phyloP scores from a whole-genome alignment of 768 basidiomycete species.

The Lentinus brumalis region DNA sequence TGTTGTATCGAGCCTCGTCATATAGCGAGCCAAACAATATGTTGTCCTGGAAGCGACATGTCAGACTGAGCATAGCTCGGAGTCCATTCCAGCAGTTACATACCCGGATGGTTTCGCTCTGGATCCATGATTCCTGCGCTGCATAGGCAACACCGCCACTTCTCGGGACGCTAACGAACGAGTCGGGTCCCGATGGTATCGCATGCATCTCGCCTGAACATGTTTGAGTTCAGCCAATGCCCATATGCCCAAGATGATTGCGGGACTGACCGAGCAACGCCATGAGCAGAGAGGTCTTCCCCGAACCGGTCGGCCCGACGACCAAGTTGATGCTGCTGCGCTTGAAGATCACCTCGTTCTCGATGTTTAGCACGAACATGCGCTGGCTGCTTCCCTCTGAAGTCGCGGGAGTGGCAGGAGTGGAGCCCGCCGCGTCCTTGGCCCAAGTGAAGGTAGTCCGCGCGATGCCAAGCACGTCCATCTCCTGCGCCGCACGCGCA shows the following conservation, averaged over 20 bases:
- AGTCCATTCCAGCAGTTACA: constrained; percentile 55
- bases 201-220: constrained; percentile 71
- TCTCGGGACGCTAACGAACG: constrained; percentile 66
- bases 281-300: constrained; percentile 58
- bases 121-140: constrained; percentile 82
- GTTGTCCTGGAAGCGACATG: constrained; percentile 37
- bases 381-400: constrained; percentile 25
- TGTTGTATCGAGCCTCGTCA: constrained; percentile 45
- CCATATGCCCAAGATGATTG: not conserved
- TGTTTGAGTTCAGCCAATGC: constrained; percentile 34
- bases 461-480: constrained; percentile 50
- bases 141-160: constrained; percentile 65
- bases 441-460: constrained; percentile 62
- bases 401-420: constrained; percentile 39
- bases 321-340: constrained; percentile 54
- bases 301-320: constrained; percentile 57
- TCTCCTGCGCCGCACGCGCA: not conserved
- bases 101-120: constrained; percentile 73
- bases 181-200: constrained; percentile 47
- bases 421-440: constrained; percentile 31
- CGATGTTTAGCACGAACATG: constrained; percentile 49
- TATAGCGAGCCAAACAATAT: constrained; percentile 50
- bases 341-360: constrained; percentile 54
- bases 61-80: not conserved
- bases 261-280: constrained; percentile 18